Evolutionary conservation across 148 eudicot species (phyloP).

Genomic region (Nepenthes gracilis): DNA sequence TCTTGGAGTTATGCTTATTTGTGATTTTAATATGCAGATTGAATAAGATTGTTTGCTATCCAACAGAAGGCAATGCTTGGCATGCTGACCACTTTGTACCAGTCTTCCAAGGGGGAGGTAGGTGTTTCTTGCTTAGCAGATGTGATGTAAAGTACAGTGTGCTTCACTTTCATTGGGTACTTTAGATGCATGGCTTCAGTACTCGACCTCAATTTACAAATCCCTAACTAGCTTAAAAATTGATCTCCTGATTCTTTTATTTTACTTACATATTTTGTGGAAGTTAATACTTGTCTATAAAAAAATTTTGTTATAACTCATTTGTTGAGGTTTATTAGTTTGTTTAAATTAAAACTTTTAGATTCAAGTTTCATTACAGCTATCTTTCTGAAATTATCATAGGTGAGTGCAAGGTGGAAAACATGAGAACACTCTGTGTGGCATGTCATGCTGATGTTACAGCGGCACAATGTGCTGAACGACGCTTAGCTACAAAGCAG

Average conservation of each 20-base stretch:
- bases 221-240: too few relatives aligned
- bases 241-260: too few relatives aligned
- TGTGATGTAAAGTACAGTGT: neutral
- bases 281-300: too few relatives aligned
- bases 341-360: neutral
- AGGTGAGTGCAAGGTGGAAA: slow-evolving; percentile 93
- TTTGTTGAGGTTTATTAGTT: too few relatives aligned
- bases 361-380: neutral
- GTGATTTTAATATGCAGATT: slow-evolving; percentile 28
- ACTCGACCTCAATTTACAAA: neutral
- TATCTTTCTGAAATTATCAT: slow-evolving; percentile 1
- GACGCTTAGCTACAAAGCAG: slow-evolving; percentile 45
- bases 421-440: slow-evolving; percentile 91
- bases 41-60: slow-evolving; percentile 69
- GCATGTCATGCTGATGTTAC: slow-evolving; percentile 94
- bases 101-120: slow-evolving; percentile 93
- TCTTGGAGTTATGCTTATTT: neutral
- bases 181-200: neutral
- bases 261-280: too few relatives aligned
- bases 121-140: neutral
- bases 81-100: slow-evolving; percentile 92
- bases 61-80: slow-evolving; percentile 96
- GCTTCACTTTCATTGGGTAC: neutral
- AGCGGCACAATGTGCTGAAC: slow-evolving; percentile 58
- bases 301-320: too few relatives aligned